phyloP scores from a whole-genome alignment of 371 early-diverging fungal genomes.

The Mucor mucedo region DNA sequence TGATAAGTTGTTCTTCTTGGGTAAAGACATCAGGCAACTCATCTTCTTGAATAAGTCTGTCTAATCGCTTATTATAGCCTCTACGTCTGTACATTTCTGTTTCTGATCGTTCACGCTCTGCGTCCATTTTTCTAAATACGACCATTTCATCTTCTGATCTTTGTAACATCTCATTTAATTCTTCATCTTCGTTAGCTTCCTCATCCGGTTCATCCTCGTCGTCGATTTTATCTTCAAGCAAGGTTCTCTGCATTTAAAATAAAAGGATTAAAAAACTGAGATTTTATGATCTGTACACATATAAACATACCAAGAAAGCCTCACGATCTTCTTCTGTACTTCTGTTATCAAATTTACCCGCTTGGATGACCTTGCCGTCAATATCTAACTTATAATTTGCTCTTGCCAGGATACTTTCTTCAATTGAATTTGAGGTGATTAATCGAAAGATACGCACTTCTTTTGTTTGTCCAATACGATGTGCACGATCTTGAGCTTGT shows the following conservation, averaged over 20 bases:
- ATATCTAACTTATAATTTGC: constrained; percentile 96
- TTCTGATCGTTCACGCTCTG: constrained; percentile 42
- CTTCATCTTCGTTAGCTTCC: constrained; percentile 69
- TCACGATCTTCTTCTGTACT: constrained; percentile 94
- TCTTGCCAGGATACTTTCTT: constrained; percentile 94
- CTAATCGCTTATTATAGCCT: constrained; percentile 51
- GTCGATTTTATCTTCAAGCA: constrained; percentile 71
- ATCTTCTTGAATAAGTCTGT: constrained; percentile 80
- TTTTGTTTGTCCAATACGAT: constrained; percentile 99
- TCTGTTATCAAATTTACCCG: constrained; percentile 98
- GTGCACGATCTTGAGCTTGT: constrained; percentile 99
- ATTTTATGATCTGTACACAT: not conserved
- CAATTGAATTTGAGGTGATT: constrained; percentile 94
- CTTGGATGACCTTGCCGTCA: constrained; percentile 98
- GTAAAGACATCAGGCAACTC: constrained; percentile 89
- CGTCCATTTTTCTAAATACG: constrained; percentile 46
- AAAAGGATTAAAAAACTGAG: not conserved
- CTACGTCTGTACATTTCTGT: constrained; percentile 33
- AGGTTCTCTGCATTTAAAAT: constrained; percentile 48
- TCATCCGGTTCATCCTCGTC: constrained; percentile 71
- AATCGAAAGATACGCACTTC: constrained; percentile 98
- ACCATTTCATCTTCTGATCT: constrained; percentile 44
- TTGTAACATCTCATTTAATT: constrained; percentile 60
- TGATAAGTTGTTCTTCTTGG: constrained; percentile 61
- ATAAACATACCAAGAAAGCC: constrained; percentile 60